Percentiles rank a stretch among this genome's conserved stretches.
Conservation (phyloP, 129 eudicot species). For the Scalesia atractyloides region DNA sequence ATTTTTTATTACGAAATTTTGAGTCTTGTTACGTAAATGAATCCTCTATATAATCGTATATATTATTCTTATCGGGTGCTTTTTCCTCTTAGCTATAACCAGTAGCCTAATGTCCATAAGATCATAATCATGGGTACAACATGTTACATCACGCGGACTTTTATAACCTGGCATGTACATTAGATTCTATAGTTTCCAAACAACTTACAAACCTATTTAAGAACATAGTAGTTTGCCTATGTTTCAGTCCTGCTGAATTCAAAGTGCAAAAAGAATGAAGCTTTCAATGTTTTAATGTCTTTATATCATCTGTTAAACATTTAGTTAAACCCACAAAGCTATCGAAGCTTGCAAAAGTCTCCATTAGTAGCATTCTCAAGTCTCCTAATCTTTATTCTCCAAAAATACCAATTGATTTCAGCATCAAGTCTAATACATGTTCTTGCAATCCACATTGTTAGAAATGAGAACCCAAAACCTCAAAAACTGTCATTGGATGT, state of each 20-base stretch:
- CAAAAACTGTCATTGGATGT: neutral
- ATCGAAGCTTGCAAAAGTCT: neutral
- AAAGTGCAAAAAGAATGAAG: neutral
- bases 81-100: slow-evolving; percentile 2
- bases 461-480: neutral
- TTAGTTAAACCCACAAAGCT: neutral
- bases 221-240: neutral
- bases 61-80: neutral
- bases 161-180: neutral
- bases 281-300: neutral
- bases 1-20: neutral
- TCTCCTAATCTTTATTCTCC: neutral
- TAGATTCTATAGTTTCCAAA: neutral
- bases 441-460: neutral
- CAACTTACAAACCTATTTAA: slow-evolving; percentile 14
- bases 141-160: neutral
- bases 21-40: neutral
- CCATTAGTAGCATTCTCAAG: slow-evolving; percentile 1
- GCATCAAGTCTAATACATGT: neutral
- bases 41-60: neutral
- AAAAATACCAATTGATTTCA: neutral
- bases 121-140: neutral
- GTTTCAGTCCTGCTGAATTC: neutral
- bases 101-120: slow-evolving; percentile 5
- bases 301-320: slow-evolving; percentile 10